Percentiles rank a stretch among this genome's conserved stretches.
Conservation (phyloP, 176 grass and related monocot genomes). For the Rhynchospora tenuis region DNA sequence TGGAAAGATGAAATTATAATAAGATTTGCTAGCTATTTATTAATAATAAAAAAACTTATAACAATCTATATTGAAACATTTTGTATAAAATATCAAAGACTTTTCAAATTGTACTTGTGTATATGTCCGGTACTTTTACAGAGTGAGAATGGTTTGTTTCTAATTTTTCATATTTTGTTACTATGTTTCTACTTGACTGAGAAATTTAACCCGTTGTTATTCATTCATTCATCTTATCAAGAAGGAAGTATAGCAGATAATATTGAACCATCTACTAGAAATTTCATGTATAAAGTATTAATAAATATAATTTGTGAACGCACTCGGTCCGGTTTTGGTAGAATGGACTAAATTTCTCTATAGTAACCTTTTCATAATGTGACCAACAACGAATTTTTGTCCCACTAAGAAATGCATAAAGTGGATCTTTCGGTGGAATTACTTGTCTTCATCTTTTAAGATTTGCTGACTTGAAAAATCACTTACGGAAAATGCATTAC, state of each 20-base stretch:
- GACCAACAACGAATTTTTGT: neutral
- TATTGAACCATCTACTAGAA: neutral
- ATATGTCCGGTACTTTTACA: too few species aligned
- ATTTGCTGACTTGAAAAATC: conserved; percentile 9
- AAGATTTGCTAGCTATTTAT: too few species aligned
- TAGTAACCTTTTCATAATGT: neutral
- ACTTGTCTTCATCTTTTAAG: neutral
- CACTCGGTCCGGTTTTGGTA: neutral
- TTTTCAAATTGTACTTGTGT: too few species aligned
- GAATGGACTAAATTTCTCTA: neutral
- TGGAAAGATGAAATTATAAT: too few species aligned
- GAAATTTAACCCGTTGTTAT: neutral
- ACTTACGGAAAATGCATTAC: conserved; percentile 6
- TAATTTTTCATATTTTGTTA: neutral
- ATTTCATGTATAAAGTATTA: neutral
- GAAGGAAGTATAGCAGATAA: neutral
- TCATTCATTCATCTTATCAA: neutral
- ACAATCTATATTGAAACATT: too few species aligned
- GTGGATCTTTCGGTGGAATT: neutral
- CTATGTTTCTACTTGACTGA: neutral
- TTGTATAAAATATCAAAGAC: too few species aligned
- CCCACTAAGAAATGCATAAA: conserved; percentile 5
- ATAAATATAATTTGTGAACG: neutral
- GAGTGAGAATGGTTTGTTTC: neutral
- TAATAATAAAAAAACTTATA: too few species aligned